phyloP scores from a whole-genome alignment of 2,329 filamentous ascomycete species.

The Venturia asperata region DNA sequence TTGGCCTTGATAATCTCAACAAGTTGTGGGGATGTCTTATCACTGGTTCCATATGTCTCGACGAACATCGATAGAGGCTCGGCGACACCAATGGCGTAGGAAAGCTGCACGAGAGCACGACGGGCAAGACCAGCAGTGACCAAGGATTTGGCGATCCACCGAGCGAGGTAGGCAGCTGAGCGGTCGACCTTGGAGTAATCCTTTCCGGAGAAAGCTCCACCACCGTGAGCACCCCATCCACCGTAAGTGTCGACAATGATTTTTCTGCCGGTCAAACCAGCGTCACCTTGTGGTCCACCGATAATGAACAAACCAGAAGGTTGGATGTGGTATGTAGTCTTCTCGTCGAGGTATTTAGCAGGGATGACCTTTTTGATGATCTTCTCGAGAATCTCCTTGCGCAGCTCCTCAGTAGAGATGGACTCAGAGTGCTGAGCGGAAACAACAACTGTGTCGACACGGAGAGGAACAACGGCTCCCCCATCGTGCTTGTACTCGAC shows the following conservation, averaged over 20 bases:
- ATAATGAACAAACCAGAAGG: slow-evolving; percentile 98
- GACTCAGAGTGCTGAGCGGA: slow-evolving; percentile 87
- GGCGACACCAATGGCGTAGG: slow-evolving; percentile 97
- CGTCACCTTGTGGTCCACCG: slow-evolving; percentile 97
- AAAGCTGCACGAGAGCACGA: slow-evolving; percentile 92
- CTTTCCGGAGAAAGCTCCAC: slow-evolving; percentile 99
- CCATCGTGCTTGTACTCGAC: slow-evolving; percentile 97
- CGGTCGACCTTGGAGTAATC: slow-evolving; percentile 99
- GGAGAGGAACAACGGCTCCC: slow-evolving; percentile 83
- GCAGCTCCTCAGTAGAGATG: slow-evolving; percentile 84
- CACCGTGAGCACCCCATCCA: slow-evolving; percentile 98
- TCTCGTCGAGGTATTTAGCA: slow-evolving; percentile 81
- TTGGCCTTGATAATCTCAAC: slow-evolving; percentile 91
- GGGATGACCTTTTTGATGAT: slow-evolving; percentile 95
- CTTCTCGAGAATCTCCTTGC: slow-evolving; percentile 94
- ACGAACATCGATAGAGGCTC: slow-evolving; percentile 98
- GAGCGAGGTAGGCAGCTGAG: slow-evolving; percentile 91
- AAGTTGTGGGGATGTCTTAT: slow-evolving; percentile 83
- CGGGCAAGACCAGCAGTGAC: slow-evolving; percentile 82
- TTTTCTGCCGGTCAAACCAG: slow-evolving; percentile 97
- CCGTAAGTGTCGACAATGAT: slow-evolving; percentile 99
- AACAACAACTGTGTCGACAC: slow-evolving; percentile 95
- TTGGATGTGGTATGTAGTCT: slow-evolving; percentile 97
- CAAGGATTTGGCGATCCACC: slow-evolving; percentile 99
- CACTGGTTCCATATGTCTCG: slow-evolving; percentile 92